These are phyloP conservation scores for Phaeodactylum tricornutum DNA, from an alignment of 108 stramenopile genomes.

Conservation along the genomic window DNA sequence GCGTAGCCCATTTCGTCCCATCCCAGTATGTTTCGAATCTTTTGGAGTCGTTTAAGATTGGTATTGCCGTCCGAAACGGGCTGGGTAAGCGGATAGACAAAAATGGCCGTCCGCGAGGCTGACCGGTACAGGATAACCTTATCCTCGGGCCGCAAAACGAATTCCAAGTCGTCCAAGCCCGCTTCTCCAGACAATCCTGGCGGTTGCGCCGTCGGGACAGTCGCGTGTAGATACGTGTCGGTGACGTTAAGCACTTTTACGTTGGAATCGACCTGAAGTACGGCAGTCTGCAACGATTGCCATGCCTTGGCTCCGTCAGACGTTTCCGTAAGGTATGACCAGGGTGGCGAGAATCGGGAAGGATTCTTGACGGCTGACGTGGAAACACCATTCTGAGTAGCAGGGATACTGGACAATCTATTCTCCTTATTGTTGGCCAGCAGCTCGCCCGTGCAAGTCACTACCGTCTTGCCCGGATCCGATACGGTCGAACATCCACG, in stretches of 20 bases:
- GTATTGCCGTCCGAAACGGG: conserved; percentile 81
- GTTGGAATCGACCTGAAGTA: conserved; percentile 32
- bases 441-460: conserved; percentile 58
- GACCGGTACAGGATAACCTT: conserved; percentile 79
- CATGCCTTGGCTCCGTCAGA: conserved; percentile 50
- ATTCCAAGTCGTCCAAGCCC: conserved; percentile 82
- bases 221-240: conserved; percentile 71
- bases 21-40: conserved; percentile 60
- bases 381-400: conserved; percentile 72
- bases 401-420: conserved; percentile 54
- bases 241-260: conserved; percentile 63
- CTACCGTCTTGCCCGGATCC: conserved; percentile 60
- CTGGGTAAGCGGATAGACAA: conserved; percentile 88
- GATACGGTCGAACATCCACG: conserved; percentile 61
- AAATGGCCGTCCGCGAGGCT: conserved; percentile 69
- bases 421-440: conserved; percentile 5
- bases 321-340: conserved; percentile 77
- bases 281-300: conserved; percentile 52
- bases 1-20: conserved; percentile 60
- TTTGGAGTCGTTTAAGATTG: conserved; percentile 73
- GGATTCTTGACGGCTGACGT: conserved; percentile 72
- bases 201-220: conserved; percentile 53
- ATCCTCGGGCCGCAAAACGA: conserved; percentile 76
- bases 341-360: conserved; percentile 64
- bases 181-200: conserved; percentile 30